A percentile compares a stretch with the other conserved stretches of the same genome.
Evolutionary conservation across 306 rosid species (phyloP).

Genomic region (Castanopsis chinensis): DNA sequence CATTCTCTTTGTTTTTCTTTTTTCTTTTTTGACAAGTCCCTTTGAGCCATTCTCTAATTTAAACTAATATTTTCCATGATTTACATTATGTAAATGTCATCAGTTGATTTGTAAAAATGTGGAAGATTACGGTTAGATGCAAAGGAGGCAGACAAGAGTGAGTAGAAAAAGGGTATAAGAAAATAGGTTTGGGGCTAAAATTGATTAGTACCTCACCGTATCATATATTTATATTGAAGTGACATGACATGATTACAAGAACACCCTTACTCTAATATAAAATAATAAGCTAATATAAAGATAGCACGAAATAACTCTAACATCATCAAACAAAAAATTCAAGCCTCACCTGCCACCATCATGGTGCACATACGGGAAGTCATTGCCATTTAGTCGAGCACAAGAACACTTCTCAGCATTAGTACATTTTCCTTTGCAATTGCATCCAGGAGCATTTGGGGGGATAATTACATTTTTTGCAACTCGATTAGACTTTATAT

Average conservation of each 20-base stretch:
- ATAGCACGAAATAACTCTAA: too few species aligned
- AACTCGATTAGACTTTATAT: slow-evolving; percentile 50
- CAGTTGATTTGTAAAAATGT: background rate
- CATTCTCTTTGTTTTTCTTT: background rate
- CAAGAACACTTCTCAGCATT: slow-evolving; percentile 73
- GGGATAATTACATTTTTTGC: slow-evolving; percentile 66
- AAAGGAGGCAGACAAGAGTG: too few species aligned
- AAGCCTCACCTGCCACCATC: slow-evolving; percentile 90
- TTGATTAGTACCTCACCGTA: too few species aligned
- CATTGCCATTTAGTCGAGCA: slow-evolving; percentile 68
- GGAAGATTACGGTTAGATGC: too few species aligned
- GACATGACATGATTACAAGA: too few species aligned
- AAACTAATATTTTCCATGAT: background rate
- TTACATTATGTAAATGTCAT: background rate
- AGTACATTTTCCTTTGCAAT: slow-evolving; percentile 62
- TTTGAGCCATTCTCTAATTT: background rate
- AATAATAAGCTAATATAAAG: background rate
- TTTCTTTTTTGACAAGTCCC: background rate
- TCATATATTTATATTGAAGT: too few species aligned
- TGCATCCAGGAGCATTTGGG: slow-evolving; percentile 53
- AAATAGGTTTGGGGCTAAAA: too few species aligned
- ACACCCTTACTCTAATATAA: too few species aligned
- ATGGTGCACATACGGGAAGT: slow-evolving; percentile 78
- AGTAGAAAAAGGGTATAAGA: too few species aligned
- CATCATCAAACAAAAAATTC: background rate